Conservation (phyloP, 2,329 filamentous ascomycete genomes). For the Sclerotinia borealis region DNA sequence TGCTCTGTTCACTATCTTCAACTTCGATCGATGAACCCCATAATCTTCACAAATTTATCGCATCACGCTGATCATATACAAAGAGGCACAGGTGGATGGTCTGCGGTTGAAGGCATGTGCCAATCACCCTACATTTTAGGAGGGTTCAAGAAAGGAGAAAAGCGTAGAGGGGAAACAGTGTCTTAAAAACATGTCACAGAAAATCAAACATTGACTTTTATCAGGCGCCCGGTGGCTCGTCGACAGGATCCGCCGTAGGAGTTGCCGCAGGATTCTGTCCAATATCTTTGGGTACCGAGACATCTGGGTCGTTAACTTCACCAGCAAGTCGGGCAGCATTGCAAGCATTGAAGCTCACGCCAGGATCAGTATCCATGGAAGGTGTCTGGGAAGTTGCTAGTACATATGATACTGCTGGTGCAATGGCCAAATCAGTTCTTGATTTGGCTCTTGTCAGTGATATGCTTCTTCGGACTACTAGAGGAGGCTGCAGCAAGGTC, state of each 20-base stretch:
- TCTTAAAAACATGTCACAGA: background rate
- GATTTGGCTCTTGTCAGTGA: too few species aligned
- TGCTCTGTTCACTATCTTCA: too few species aligned
- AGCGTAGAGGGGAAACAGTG: too few species aligned
- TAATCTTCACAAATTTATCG: too few species aligned
- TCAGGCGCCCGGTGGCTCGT: constrained; percentile 50
- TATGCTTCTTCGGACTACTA: too few species aligned
- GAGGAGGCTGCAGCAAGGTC: too few species aligned
- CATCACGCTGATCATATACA: too few species aligned
- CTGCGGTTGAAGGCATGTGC: constrained; percentile 15
- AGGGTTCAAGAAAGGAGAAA: too few species aligned
- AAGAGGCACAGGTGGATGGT: too few species aligned
- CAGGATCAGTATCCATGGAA: background rate
- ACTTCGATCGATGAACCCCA: too few species aligned
- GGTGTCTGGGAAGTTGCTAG: background rate
- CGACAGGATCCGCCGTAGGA: constrained; percentile 31
- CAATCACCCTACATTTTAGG: constrained; percentile 18
- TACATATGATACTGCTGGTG: background rate
- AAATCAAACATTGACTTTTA: background rate
- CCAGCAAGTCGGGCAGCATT: background rate
- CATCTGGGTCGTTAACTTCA: background rate
- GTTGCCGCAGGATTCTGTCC: constrained; percentile 9
- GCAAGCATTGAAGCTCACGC: background rate
- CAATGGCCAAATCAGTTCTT: background rate
- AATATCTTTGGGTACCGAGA: constrained; percentile 6